phyloP scores from a whole-genome alignment of 2,329 filamentous ascomycete genomes.

The Botrytis fabae region DNA sequence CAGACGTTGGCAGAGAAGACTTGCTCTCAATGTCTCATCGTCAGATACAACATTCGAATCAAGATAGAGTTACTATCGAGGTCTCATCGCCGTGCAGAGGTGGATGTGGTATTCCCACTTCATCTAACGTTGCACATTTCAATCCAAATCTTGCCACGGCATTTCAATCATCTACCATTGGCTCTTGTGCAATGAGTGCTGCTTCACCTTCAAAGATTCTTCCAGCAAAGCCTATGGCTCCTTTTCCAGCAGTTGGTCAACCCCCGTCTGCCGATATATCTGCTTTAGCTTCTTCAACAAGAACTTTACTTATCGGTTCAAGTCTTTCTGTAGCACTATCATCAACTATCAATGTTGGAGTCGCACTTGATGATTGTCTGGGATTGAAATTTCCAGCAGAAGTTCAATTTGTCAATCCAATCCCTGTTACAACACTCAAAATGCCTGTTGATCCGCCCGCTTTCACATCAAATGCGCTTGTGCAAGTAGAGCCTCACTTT shows the following conservation, averaged over 20 bases:
- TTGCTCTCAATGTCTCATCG: neutral
- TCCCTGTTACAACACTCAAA: neutral
- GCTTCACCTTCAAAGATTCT: neutral
- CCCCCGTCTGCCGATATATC: neutral
- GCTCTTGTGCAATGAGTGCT: neutral
- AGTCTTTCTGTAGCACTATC: neutral
- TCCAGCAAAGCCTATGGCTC: neutral
- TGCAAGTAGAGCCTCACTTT: neutral
- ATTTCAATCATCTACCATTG: neutral
- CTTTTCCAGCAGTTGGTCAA: neutral
- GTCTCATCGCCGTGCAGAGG: too few species aligned
- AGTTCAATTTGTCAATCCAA: neutral
- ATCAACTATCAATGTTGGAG: neutral
- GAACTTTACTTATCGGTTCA: neutral
- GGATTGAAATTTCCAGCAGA: neutral
- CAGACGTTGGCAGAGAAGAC: neutral
- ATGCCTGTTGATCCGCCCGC: neutral
- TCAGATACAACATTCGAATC: neutral
- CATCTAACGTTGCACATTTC: neutral
- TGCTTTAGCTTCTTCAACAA: neutral
- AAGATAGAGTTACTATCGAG: neutral
- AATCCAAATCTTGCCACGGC: neutral
- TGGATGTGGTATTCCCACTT: neutral
- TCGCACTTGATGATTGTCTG: neutral
- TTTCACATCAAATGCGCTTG: fast-evolving